These are phyloP conservation scores for Acorus calamus DNA, from an alignment of 106 monocot species.

Conservation along the genomic window DNA sequence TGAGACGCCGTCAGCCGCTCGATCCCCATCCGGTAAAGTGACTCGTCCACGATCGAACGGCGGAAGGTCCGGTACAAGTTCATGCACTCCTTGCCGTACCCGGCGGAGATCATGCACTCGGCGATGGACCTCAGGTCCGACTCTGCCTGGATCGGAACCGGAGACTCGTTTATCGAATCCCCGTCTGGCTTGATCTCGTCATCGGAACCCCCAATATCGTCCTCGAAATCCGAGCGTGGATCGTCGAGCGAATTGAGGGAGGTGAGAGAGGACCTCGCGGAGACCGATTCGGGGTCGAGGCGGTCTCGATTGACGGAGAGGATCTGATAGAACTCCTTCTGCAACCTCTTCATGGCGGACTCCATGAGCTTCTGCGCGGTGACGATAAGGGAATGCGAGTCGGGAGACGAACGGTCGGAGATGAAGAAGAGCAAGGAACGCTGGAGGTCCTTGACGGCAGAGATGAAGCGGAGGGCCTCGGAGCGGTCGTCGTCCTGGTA, in stretches of 20 bases:
- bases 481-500: not conserved
- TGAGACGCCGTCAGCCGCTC: not conserved
- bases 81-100: conserved; percentile 17
- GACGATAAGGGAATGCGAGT: not conserved
- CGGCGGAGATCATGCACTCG: conserved; percentile 16
- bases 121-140: conserved; percentile 10
- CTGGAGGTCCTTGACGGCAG: conserved; percentile 10
- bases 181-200: not conserved
- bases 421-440: conserved; percentile 14
- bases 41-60: conserved; percentile 7
- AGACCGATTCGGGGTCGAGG: conserved; percentile 7
- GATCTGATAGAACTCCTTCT: conserved; percentile 17
- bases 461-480: conserved; percentile 5
- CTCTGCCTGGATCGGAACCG: not conserved
- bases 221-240: too few relatives aligned
- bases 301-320: conserved; percentile 5
- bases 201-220: not conserved
- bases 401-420: not conserved
- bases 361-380: conserved; percentile 14
- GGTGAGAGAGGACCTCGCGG: not conserved
- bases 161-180: not conserved
- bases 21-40: conserved; percentile 7
- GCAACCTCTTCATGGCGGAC: conserved; percentile 13
- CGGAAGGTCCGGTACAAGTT: conserved; percentile 6
- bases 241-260: not conserved